A percentile compares a stretch with the other conserved stretches of the same genome.
These are phyloP conservation scores for Venturia carpophila DNA, from an alignment of 2,329 filamentous ascomycete species.

Conservation along the genomic window DNA sequence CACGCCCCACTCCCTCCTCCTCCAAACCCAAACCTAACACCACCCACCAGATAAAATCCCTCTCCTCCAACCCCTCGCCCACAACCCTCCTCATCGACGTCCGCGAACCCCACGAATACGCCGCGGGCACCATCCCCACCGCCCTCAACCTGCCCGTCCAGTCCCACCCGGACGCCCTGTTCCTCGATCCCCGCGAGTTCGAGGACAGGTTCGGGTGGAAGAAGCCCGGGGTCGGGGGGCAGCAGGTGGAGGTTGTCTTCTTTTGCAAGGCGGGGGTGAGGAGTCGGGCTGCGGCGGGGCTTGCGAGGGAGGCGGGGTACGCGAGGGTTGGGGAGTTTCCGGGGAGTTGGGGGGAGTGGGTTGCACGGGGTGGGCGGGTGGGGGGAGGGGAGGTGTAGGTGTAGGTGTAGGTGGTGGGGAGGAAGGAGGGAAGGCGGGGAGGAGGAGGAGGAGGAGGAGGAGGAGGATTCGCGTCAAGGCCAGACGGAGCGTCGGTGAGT, in stretches of 20 bases:
- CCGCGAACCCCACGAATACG: conserved; percentile 63
- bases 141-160: conserved; percentile 76
- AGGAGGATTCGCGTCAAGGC: no score
- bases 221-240: conserved; percentile 50
- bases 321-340: conserved; percentile 61
- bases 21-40: conserved; percentile 6
- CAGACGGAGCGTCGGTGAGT: no score
- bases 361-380: conserved; percentile 53
- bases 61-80: conserved; percentile 28
- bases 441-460: not conserved
- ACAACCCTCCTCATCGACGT: conserved; percentile 46
- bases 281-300: conserved; percentile 64
- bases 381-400: not conserved
- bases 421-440: not conserved
- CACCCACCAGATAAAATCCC: conserved; percentile 28
- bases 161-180: conserved; percentile 69
- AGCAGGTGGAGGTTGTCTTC: conserved; percentile 54
- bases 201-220: conserved; percentile 71
- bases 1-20: conserved; percentile 6
- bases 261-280: conserved; percentile 92
- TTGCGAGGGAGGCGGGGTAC: conserved; percentile 75
- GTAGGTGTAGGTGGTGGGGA: not conserved
- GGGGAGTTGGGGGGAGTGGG: conserved; percentile 80
- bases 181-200: conserved; percentile 70
- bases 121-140: conserved; percentile 64